Conservation (phyloP, 2,329 filamentous ascomycete species). For the Ophiostoma fasciatum region DNA sequence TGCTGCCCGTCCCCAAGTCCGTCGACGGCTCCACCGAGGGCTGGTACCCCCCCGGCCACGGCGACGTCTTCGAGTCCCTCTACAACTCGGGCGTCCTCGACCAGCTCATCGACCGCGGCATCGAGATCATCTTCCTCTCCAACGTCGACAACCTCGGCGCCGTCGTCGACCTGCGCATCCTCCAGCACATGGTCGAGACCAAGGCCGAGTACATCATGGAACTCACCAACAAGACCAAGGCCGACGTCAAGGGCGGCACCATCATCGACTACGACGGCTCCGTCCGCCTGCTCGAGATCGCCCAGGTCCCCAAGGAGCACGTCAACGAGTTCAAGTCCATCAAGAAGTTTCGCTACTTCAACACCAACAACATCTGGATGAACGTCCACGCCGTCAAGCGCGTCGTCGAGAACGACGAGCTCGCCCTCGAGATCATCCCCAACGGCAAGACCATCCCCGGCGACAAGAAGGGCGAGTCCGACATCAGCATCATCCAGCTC, state of each 20-base stretch:
- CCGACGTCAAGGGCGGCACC: conserved; percentile 99
- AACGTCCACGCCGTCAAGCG: conserved; percentile 96
- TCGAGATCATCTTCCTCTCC: conserved; percentile 97
- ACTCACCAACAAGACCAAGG: conserved; percentile 99
- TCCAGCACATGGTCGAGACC: conserved; percentile 98
- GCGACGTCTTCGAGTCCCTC: conserved; percentile 98
- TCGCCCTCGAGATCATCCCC: conserved; percentile 98
- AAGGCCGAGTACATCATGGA: conserved; percentile 99
- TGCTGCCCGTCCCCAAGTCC: conserved; percentile 86
- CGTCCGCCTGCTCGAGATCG: conserved; percentile 93
- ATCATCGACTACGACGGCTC: conserved; percentile 99
- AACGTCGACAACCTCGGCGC: conserved; percentile 98
- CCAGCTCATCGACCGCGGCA: conserved; percentile 84
- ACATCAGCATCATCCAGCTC: conserved; percentile 93
- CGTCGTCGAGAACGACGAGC: conserved; percentile 94
- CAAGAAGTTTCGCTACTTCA: conserved; percentile 99
- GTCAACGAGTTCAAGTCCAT: conserved; percentile 99
- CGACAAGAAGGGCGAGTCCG: conserved; percentile 99
- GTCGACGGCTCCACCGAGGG: conserved; percentile 78
- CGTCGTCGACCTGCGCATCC: conserved; percentile 92
- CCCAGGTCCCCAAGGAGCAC: conserved; percentile 98
- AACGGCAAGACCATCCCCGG: conserved; percentile 98
- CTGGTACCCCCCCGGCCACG: conserved; percentile 98
- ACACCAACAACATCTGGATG: conserved; percentile 99
- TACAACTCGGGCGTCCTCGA: conserved; percentile 99